Evolutionary conservation across 2,329 filamentous ascomycete genomes (phyloP).

Genomic region (Cryphonectria naterciae): DNA sequence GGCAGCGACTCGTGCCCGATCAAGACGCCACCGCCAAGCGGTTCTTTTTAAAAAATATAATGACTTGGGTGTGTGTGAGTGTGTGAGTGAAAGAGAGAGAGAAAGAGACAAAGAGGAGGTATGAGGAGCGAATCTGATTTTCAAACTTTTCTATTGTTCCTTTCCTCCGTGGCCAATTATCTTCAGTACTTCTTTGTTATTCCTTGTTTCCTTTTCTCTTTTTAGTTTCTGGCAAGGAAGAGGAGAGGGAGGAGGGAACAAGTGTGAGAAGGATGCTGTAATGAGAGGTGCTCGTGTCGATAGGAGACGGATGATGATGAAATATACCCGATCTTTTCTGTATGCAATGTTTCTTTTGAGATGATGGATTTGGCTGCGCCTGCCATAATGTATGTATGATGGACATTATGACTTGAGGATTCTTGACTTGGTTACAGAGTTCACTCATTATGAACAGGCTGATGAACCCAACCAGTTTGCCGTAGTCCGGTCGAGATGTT

Average conservation of each 20-base stretch:
- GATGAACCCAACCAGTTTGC: background rate
- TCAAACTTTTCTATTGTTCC: background rate
- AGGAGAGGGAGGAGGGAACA: too few relatives aligned
- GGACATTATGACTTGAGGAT: background rate
- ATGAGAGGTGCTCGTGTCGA: background rate
- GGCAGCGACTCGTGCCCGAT: background rate
- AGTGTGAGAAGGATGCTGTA: background rate
- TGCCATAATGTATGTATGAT: background rate
- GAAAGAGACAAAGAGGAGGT: too few relatives aligned
- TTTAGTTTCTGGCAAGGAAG: background rate
- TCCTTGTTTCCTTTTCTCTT: background rate
- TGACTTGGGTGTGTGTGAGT: background rate
- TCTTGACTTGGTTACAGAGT: background rate
- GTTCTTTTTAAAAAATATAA: conserved; percentile 1
- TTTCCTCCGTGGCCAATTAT: background rate
- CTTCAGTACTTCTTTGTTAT: background rate
- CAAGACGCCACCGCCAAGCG: background rate
- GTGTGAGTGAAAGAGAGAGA: too few relatives aligned
- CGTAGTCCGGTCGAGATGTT: background rate
- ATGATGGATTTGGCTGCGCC: background rate
- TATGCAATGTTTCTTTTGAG: background rate
- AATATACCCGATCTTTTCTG: background rate
- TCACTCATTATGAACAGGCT: background rate
- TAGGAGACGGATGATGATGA: background rate
- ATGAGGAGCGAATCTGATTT: background rate